phyloP scores from a whole-genome alignment of 2,329 filamentous ascomycete species.

The Cercospora brassicicola region DNA sequence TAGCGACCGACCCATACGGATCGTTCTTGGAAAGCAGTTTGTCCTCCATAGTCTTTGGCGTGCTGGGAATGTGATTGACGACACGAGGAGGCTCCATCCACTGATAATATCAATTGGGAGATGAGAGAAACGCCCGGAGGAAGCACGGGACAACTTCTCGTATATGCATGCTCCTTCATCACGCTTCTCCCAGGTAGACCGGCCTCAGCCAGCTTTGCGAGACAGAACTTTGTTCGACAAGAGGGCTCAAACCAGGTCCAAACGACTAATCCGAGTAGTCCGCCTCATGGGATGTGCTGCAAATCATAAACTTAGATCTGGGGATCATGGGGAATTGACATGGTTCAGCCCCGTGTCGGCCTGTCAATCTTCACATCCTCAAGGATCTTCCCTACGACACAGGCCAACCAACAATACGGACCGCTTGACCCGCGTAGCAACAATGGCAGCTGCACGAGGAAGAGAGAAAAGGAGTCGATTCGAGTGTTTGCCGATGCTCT shows the following conservation, averaged over 20 bases:
- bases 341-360: background rate
- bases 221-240: background rate
- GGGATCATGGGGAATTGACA: background rate
- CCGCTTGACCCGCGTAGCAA: background rate
- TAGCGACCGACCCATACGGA: background rate
- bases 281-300: conserved; percentile 9
- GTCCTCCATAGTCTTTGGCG: conserved; percentile 12
- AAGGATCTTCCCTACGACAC: background rate
- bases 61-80: conserved; percentile 8
- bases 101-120: background rate
- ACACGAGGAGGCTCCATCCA: background rate
- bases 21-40: conserved; percentile 9
- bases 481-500: background rate
- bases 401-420: background rate
- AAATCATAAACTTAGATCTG: background rate
- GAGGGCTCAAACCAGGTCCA: background rate
- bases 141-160: conserved; percentile 2
- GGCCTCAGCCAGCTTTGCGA: conserved; percentile 4
- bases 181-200: background rate
- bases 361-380: background rate
- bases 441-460: background rate
- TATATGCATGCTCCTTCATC: conserved; percentile 5
- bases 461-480: background rate
- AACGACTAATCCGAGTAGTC: background rate
- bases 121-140: background rate